Evolutionary conservation across 148 eudicot genomes (phyloP).

Genomic region (Rhododendron molle): DNA sequence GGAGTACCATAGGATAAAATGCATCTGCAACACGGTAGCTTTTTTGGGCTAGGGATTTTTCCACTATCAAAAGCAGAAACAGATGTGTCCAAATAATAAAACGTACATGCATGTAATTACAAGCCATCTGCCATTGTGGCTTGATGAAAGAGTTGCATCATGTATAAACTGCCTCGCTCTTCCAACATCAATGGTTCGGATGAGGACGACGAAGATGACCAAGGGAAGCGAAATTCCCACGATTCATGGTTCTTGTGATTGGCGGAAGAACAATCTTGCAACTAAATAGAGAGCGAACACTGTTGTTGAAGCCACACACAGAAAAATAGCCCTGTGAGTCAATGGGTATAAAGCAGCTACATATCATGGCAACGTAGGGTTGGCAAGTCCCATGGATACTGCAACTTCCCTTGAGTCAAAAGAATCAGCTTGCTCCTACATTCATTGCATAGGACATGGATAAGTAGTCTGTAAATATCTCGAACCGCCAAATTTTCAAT

Average conservation of each 20-base stretch:
- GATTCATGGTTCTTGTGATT: not conserved
- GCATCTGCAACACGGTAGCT: not conserved
- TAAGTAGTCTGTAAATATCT: conserved; percentile 4
- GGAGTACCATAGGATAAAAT: not conserved
- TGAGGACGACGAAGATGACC: not conserved
- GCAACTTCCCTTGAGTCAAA: conserved; percentile 41
- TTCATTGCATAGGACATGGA: conserved; percentile 7
- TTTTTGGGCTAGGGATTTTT: not conserved
- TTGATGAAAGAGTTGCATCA: not conserved
- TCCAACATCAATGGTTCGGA: not conserved
- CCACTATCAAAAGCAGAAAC: not conserved
- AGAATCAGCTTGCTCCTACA: conserved; percentile 52
- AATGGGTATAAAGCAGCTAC: not conserved
- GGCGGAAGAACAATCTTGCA: not conserved
- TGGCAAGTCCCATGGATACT: conserved; percentile 54
- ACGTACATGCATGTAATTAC: conserved; percentile 1
- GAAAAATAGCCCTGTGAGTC: not conserved
- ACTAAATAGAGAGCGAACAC: not conserved
- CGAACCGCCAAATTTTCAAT: not conserved
- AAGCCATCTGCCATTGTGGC: not conserved
- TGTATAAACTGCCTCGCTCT: not conserved
- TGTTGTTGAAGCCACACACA: not conserved
- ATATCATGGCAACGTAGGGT: conserved; percentile 30
- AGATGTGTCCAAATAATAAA: not conserved
- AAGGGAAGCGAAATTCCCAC: not conserved